Evolutionary conservation across 768 basidiomycete species (phyloP), one percentile per base, ranked within the genome.

Genomic region (Boletus rufocinnamomeus): DNA sequence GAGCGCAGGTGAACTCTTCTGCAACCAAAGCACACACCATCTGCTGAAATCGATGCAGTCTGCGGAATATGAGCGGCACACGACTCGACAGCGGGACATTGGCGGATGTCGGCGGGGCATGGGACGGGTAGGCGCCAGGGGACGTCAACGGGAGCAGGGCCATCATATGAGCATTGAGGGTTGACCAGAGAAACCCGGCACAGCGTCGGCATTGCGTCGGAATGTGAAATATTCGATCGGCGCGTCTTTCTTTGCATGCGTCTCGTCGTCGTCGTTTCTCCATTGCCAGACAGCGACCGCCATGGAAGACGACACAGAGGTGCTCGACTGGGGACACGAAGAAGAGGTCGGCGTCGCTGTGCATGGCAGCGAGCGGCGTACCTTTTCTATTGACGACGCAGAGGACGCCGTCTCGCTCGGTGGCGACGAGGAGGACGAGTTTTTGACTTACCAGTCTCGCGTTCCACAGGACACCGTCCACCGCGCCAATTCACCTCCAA

Each of bases 11-110:
- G 19, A n/a, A 13, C 8, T 1, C 4, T n/a, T 10, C 34, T 21
- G 50, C 17, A 2, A 54, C 51, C 52, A 56, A 17, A 19, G 5
- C 9, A 41, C 83, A 51, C 58, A 88, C 93, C 93, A 95, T 94
- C 73, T 93, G 90, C 56, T 92, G 88, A 63, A 94, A 88, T 59
- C 90, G 83, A 64, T 88, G 84, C 50, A 95, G 71, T 43, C 93
- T 79, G 60, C 86, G 82, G 69, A 96, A 91, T 63, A 95, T 89
- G 38, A 90, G 77, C 19, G 92, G 92, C 27, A 95, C 76, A 21
- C 90, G 85, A 44, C 79, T 81, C 4, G 83, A 76, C 35, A 72
- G 52, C 28, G 71, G 54, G 25, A 43, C 59, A 57, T 63, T 56
- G 28, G 40, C 9, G 5, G 63, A 23, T 27, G 56, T 35, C 23